Conservation (phyloP, 352 stramenopile genomes). For the Plasmopara viticola region DNA sequence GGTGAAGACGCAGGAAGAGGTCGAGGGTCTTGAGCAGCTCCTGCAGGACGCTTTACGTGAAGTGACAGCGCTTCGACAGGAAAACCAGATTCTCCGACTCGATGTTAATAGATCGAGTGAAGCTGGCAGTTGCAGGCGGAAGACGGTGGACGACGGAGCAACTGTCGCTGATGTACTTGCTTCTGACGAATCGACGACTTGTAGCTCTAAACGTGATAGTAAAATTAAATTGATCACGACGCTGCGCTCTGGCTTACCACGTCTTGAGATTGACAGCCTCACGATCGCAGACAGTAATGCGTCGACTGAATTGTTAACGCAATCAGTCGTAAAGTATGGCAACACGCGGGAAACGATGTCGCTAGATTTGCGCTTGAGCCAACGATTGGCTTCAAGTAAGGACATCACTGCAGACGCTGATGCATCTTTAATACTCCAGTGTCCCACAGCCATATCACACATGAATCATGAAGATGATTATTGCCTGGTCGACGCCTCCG, state of each 20-base stretch:
- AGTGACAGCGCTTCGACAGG: constrained; percentile 25
- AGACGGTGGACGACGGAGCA: constrained; percentile 11
- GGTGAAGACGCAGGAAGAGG: constrained; percentile 11
- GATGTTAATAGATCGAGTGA: constrained; percentile 2
- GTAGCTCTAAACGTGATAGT: constrained; percentile 11
- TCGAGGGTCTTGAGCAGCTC: constrained; percentile 23
- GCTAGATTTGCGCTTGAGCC: constrained; percentile 21
- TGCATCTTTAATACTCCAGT: not conserved
- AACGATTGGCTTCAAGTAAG: constrained; percentile 7
- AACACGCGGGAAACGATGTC: constrained; percentile 18
- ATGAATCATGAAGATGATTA: constrained; percentile 13
- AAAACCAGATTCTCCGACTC: constrained; percentile 33
- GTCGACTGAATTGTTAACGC: not conserved
- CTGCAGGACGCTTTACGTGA: constrained; percentile 33
- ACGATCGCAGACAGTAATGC: not conserved
- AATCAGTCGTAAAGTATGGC: constrained; percentile 1
- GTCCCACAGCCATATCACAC: constrained; percentile 4
- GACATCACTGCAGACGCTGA: not conserved
- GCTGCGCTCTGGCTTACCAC: constrained; percentile 4
- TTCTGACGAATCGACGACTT: constrained; percentile 5
- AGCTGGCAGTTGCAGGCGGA: constrained; percentile 9
- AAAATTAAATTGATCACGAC: constrained; percentile 4
- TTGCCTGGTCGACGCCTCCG: constrained; percentile 11
- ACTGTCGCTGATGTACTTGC: constrained; percentile 27
- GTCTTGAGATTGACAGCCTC: constrained; percentile 14